phyloP scores from a whole-genome alignment of 2,329 filamentous ascomycete genomes.

The Mollisiaceae sp. region DNA sequence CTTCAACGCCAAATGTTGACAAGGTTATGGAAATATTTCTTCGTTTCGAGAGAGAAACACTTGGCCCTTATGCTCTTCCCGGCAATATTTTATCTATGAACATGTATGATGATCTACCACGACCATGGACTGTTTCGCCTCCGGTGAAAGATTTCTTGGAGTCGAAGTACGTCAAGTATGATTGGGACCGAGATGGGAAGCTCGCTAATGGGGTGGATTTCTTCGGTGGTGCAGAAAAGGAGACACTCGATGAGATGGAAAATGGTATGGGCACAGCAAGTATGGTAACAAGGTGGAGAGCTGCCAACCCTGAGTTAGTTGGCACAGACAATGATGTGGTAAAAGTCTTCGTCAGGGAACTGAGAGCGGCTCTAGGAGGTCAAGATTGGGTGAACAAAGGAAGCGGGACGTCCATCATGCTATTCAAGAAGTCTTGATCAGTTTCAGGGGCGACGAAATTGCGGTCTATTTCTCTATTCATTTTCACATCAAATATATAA shows the following conservation, averaged over 20 bases:
- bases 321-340: conserved; percentile 47
- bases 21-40: conserved; percentile 46
- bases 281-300: conserved; percentile 48
- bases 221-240: conserved; percentile 35
- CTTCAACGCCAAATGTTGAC: conserved; percentile 45
- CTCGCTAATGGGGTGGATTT: conserved; percentile 37
- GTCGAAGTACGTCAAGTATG: conserved; percentile 42
- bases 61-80: conserved; percentile 45
- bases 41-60: conserved; percentile 44
- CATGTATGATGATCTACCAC: conserved; percentile 47
- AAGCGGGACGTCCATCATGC: conserved; percentile 25
- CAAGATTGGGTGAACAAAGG: conserved; percentile 26
- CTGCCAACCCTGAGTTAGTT: conserved; percentile 43
- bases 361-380: conserved; percentile 26
- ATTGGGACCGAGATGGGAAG: conserved; percentile 45
- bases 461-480: background rate
- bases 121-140: conserved; percentile 50
- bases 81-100: conserved; percentile 47
- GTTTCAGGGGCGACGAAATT: background rate
- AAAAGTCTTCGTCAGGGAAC: conserved; percentile 26
- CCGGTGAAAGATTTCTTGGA: conserved; percentile 42
- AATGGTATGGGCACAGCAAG: conserved; percentile 44
- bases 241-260: conserved; percentile 33
- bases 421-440: conserved; percentile 31
- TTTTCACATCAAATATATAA: background rate